Evolutionary conservation across 352 stramenopile genomes (phyloP).

Genomic region (Ochromonadaceae sp.): DNA sequence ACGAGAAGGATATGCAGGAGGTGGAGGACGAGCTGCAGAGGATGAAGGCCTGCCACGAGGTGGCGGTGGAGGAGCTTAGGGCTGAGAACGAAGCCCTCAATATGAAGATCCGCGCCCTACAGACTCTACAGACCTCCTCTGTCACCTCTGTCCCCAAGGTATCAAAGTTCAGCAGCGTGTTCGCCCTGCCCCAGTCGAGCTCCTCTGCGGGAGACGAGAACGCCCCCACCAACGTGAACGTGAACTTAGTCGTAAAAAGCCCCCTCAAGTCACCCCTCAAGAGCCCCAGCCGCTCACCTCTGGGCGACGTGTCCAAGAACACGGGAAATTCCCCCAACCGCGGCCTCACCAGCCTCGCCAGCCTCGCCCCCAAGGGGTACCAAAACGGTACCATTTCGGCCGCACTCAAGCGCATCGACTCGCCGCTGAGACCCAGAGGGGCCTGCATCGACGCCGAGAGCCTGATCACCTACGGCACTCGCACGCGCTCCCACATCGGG

Average conservation of each 20-base stretch:
- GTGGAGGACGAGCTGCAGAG: conserved; percentile 31
- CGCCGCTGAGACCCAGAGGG: not conserved
- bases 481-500: not conserved
- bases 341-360: not conserved
- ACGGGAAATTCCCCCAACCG: not conserved
- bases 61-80: not conserved
- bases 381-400: not conserved
- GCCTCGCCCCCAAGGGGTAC: not conserved
- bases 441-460: not conserved
- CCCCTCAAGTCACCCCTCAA: too few species aligned
- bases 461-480: not conserved
- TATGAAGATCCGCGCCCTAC: not conserved
- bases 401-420: not conserved
- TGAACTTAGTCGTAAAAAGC: too few species aligned
- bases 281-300: too few species aligned
- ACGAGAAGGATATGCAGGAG: conserved; percentile 33
- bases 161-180: not conserved
- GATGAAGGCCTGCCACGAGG: conserved; percentile 28
- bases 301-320: too few species aligned
- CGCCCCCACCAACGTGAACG: not conserved
- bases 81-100: not conserved
- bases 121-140: not conserved
- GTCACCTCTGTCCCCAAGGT: not conserved
- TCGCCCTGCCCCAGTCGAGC: not conserved
- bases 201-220: not conserved